Base-by-base conservation (phyloP, 2,329 filamentous ascomycete genomes). In the Fusarium nelsonii region DNA sequence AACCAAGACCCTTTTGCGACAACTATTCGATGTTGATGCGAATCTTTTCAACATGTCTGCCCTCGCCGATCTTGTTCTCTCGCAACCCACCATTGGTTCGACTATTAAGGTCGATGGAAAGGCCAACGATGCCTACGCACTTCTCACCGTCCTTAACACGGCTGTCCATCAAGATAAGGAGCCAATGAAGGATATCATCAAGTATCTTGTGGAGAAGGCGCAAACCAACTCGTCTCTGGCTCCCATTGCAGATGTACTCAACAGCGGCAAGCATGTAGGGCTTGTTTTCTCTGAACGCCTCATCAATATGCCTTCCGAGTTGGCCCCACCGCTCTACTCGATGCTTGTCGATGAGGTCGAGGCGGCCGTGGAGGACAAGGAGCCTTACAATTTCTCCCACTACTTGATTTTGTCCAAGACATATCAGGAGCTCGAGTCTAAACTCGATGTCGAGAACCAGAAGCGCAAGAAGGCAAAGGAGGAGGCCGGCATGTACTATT, bases 31-130 rank as follows among this genome's bases (percentile, higher is more conserved):
- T 79, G 88, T 92, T 55, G 96, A 99, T 81, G 87, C 91, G 46
- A 87, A 91, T 63, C 85, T 97, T 32, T 93, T 97, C 83, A 91
- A 98, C 80, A 87, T 97, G 71, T 97, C 94, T 8, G 91, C 88
- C 8, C 87, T 99, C 50, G 87, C 94, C 34, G 93, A 98, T 78
- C 82, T 97, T 67, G 92, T 99, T 74, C 84, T 98, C 54, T 90
- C 91, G 48, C 95, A 99, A 80, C 90, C 92, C 11, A 88, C 92
- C 20, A 89, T 99, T 45, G 96, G 96, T 56, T 97, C 94, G 12
- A 97, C 95, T 0, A 93, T 98, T 72, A 99, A 99, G 81, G 92
- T 96, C n/a, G 95, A 98, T 73, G 94, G 94, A 74, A 94, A 96
- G 76, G 93, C 94, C 75, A 92, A 89, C 45, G 96, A 98, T 76